Evolutionary conservation across 2,329 filamentous ascomycete genomes (phyloP).

Genomic region (Niveomyces coronatus): DNA sequence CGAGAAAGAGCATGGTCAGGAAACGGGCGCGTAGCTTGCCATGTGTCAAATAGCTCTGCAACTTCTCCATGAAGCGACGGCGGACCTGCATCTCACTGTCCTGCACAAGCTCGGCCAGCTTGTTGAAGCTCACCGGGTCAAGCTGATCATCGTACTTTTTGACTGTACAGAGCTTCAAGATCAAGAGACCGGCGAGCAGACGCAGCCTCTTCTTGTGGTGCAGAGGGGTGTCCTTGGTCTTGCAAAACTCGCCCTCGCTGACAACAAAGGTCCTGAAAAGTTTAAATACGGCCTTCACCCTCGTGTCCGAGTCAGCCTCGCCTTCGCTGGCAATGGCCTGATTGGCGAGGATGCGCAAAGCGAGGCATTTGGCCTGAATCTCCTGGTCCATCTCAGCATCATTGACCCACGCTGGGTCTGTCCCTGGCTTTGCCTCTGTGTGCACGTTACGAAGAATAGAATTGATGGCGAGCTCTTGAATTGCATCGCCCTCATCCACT

Average conservation of each 20-base stretch:
- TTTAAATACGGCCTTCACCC: conserved; percentile 61
- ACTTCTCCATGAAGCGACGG: conserved; percentile 65
- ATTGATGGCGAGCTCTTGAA: conserved; percentile 67
- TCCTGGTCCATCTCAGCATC: conserved; percentile 66
- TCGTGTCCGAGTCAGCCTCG: conserved; percentile 41
- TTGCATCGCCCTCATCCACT: conserved; percentile 62
- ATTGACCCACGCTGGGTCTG: conserved; percentile 55
- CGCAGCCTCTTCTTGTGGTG: conserved; percentile 74
- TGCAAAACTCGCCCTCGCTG: conserved; percentile 69
- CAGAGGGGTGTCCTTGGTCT: conserved; percentile 62
- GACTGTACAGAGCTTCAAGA: conserved; percentile 73
- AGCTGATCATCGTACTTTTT: conserved; percentile 69
- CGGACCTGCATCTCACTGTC: conserved; percentile 67
- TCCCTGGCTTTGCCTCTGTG: conserved; percentile 41
- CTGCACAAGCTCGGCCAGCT: conserved; percentile 70
- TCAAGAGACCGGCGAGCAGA: conserved; percentile 67
- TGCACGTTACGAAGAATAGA: conserved; percentile 63
- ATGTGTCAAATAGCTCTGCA: conserved; percentile 83
- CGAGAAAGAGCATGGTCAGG: conserved; percentile 81
- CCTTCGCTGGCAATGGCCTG: conserved; percentile 56
- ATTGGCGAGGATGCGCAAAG: conserved; percentile 79
- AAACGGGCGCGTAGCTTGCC: conserved; percentile 63
- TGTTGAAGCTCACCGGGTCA: conserved; percentile 65
- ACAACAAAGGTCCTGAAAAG: conserved; percentile 68
- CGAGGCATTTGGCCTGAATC: conserved; percentile 71